Evolutionary conservation across 2,329 filamentous ascomycete genomes (phyloP).

Genomic region (Talaromyces sp.): DNA sequence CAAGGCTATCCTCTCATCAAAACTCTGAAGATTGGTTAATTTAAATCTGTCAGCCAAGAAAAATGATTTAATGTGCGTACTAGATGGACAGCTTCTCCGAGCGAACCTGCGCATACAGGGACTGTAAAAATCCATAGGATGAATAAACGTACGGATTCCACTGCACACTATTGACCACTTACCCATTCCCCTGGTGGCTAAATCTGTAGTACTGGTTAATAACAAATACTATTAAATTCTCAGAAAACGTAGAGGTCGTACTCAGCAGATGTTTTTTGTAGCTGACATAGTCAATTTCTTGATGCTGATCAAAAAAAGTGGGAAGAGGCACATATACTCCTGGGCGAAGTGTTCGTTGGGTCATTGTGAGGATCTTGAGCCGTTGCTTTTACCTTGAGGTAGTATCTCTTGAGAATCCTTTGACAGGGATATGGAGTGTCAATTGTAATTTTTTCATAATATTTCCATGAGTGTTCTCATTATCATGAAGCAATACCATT

Average conservation of each 20-base stretch:
- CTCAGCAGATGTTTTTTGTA: conserved; percentile 27
- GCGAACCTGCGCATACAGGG: conserved; percentile 27
- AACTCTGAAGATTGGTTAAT: conserved; percentile 16
- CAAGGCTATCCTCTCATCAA: conserved; percentile 24
- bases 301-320: conserved; percentile 25
- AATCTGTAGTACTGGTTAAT: neutral
- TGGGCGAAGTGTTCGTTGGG: conserved; percentile 18
- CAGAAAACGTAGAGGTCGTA: neutral
- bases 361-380: neutral
- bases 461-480: neutral
- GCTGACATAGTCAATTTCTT: conserved; percentile 27
- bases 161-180: neutral
- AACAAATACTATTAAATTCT: neutral
- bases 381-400: neutral
- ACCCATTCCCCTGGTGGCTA: conserved; percentile 16
- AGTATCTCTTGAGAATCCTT: neutral
- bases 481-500: neutral
- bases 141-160: neutral
- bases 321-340: conserved; percentile 25
- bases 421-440: neutral
- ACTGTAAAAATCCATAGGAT: conserved; percentile 16
- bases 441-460: neutral
- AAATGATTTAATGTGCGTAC: conserved; percentile 14
- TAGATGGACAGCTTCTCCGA: conserved; percentile 29
- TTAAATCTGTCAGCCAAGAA: too few species aligned